Evolutionary conservation across 2,329 filamentous ascomycete species (phyloP).

Genomic region (Penicillium paneum): DNA sequence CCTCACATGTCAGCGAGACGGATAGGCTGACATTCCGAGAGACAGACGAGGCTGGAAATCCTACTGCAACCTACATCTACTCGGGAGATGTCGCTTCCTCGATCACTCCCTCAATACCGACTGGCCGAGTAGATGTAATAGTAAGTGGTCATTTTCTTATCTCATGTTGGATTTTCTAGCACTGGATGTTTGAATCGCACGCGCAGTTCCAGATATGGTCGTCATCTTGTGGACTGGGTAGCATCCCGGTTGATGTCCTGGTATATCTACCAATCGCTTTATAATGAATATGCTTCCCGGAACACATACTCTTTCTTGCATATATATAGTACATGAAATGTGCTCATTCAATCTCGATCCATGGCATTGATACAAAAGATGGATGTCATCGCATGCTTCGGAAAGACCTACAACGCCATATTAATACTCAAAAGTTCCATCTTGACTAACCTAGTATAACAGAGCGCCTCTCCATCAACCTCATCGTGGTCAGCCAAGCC

Average conservation of each 20-base stretch:
- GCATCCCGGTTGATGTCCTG: not conserved
- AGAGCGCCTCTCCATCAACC: constrained; percentile 16
- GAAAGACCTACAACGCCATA: not conserved
- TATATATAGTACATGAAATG: not conserved
- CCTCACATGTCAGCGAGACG: not conserved
- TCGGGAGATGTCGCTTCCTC: constrained; percentile 25
- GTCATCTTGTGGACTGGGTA: not conserved
- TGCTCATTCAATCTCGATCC: not conserved
- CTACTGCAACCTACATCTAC: constrained; percentile 50
- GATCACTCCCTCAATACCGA: constrained; percentile 6
- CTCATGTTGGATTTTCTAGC: not conserved
- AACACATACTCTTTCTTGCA: not conserved
- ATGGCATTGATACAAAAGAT: not conserved
- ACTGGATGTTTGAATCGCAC: not conserved
- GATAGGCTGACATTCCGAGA: constrained; percentile 31
- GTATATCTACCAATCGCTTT: not conserved
- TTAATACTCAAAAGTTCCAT: not conserved
- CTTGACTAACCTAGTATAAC: constrained; percentile 2
- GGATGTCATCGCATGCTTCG: not conserved
- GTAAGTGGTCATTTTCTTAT: constrained; percentile 23
- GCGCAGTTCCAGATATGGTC: not conserved
- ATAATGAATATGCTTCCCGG: not conserved
- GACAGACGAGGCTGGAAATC: constrained; percentile 51
- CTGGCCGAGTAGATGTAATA: constrained; percentile 46
- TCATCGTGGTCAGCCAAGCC: constrained; percentile 26